A percentile compares a stretch with the other conserved stretches of the same genome.
Evolutionary conservation across 1,139 yeast genomes (phyloP).

Genomic region (Hyphopichia khmerensis): DNA sequence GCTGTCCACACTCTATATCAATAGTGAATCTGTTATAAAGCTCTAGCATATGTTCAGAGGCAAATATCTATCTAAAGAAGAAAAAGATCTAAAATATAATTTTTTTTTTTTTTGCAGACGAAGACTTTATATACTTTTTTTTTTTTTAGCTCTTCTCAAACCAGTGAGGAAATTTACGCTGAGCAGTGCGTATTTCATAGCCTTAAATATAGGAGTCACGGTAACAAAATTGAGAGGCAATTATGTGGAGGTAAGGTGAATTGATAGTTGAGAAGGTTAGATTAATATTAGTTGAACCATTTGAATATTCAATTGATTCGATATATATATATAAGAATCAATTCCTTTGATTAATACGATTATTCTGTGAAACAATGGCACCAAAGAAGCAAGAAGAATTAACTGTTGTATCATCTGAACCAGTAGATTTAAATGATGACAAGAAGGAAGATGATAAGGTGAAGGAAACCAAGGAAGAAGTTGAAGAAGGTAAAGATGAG

Average conservation of each 20-base stretch:
- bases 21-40: constrained; percentile 44
- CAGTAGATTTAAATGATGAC: constrained; percentile 22
- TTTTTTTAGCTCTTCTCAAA: too few relatives aligned
- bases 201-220: neutral
- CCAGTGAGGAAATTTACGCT: neutral
- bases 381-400: constrained; percentile 25
- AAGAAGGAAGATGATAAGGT: neutral
- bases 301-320: too few relatives aligned
- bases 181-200: too few relatives aligned
- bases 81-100: constrained; percentile 7
- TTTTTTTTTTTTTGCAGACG: too few relatives aligned
- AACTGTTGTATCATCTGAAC: constrained; percentile 34
- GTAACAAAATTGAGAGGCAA: too few relatives aligned
- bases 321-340: too few relatives aligned
- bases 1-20: constrained; percentile 69
- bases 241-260: too few relatives aligned
- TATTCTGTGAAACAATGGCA: neutral
- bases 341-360: too few relatives aligned
- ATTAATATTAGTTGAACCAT: too few relatives aligned
- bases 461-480: constrained; percentile 4
- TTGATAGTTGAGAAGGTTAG: too few relatives aligned
- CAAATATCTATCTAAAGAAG: constrained; percentile 20
- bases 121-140: neutral
- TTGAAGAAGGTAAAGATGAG: constrained; percentile 2
- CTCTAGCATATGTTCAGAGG: constrained; percentile 60